Evolutionary conservation across 1,139 yeast species (phyloP).

Genomic region (Blastobotrys capitulatus): DNA sequence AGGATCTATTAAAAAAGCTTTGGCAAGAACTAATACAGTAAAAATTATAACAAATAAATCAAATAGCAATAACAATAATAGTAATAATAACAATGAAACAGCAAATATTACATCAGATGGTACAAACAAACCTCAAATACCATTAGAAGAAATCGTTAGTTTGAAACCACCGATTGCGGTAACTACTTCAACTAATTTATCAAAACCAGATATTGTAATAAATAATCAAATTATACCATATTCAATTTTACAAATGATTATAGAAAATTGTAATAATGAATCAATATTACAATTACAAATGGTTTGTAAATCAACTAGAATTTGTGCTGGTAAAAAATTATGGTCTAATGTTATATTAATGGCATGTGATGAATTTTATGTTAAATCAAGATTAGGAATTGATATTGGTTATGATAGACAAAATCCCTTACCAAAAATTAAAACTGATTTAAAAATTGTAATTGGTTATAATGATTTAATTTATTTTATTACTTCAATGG

Average conservation of each 20-base stretch:
- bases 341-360: slow-evolving; percentile 7
- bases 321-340: slow-evolving; percentile 4
- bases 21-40: neutral
- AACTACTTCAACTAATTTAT: neutral
- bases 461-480: neutral
- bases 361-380: slow-evolving; percentile 6
- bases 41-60: neutral
- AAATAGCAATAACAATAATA: neutral
- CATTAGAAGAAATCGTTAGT: neutral
- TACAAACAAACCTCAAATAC: too few relatives aligned
- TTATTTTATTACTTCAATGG: neutral
- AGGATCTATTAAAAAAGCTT: neutral
- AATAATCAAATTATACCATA: neutral
- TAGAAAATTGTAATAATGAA: slow-evolving; percentile 5
- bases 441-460: neutral
- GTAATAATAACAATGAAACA: neutral
- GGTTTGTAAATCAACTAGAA: neutral
- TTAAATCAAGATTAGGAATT: slow-evolving; percentile 4
- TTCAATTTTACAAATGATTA: neutral
- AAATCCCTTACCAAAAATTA: neutral
- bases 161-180: neutral
- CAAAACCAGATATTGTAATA: neutral
- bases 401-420: slow-evolving; percentile 9
- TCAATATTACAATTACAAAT: slow-evolving; percentile 2
- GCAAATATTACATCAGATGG: too few relatives aligned